Conservation (phyloP, 164 flowering plant species). For the Magnolia sinica region DNA sequence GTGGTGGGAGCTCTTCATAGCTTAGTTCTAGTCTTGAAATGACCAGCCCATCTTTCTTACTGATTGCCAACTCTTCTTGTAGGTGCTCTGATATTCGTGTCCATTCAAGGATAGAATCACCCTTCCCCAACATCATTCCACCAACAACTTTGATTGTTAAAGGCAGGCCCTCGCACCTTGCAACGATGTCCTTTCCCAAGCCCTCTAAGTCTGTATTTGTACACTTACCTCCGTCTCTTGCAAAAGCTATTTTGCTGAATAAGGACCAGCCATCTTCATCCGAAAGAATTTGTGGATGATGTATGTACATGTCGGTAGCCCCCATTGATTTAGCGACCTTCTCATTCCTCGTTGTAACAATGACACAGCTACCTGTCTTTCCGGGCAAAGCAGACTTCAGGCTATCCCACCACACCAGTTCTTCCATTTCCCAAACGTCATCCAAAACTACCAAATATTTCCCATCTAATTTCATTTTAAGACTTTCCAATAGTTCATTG, state of each 20-base stretch:
- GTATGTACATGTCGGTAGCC: neutral
- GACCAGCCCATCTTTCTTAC: neutral
- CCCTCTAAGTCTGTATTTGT: neutral
- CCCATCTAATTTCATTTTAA: neutral
- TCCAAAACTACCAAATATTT: conserved; percentile 7
- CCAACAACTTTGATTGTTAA: conserved; percentile 4
- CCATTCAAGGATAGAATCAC: neutral
- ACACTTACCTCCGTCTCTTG: neutral
- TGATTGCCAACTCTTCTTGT: neutral
- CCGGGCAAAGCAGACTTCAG: neutral
- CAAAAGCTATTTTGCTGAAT: conserved; percentile 3
- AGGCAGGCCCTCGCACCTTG: neutral
- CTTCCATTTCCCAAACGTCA: conserved; percentile 2
- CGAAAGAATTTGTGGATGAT: neutral
- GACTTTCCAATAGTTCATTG: neutral
- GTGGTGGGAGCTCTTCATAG: neutral
- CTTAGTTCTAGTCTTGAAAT: neutral
- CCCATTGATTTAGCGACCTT: conserved; percentile 7
- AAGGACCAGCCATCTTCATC: neutral
- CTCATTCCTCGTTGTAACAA: conserved; percentile 1
- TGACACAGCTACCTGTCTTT: neutral
- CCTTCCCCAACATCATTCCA: conserved; percentile 8
- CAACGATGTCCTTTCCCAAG: neutral
- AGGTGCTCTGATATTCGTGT: neutral
- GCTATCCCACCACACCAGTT: conserved; percentile 6